Evolutionary conservation across 495 filamentous ascomycete species (phyloP).

Genomic region (Trichoderma gamsii): DNA sequence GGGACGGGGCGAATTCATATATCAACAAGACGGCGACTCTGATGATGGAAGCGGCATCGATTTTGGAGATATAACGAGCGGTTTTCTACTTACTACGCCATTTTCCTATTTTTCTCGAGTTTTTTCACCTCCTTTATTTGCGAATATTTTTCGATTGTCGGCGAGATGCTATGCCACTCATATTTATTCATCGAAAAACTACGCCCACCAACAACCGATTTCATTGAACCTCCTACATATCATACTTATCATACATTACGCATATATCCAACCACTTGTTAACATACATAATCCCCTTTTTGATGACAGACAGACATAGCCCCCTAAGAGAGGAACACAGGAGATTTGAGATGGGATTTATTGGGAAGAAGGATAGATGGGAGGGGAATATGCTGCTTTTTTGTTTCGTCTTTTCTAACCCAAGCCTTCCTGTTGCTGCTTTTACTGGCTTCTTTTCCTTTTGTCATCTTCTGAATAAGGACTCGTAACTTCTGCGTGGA

Average conservation of each 20-base stretch:
- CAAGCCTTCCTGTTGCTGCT: background rate
- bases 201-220: too few relatives aligned
- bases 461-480: background rate
- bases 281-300: background rate
- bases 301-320: background rate
- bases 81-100: background rate
- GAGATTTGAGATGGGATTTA: background rate
- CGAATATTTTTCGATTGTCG: background rate
- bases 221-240: background rate
- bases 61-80: background rate
- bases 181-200: too few relatives aligned
- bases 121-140: background rate
- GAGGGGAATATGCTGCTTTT: background rate
- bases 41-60: slow-evolving; percentile 53
- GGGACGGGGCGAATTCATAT: slow-evolving; percentile 60
- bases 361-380: slow-evolving; percentile 5
- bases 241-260: background rate
- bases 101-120: too few relatives aligned
- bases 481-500: background rate
- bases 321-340: background rate
- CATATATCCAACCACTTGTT: background rate
- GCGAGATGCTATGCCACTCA: too few relatives aligned
- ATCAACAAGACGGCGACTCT: slow-evolving; percentile 66
- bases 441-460: background rate
- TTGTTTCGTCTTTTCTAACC: background rate